These are phyloP conservation scores for Epicoccum nigrum DNA, from an alignment of 2,329 filamentous ascomycete species.

Conservation along the genomic window DNA sequence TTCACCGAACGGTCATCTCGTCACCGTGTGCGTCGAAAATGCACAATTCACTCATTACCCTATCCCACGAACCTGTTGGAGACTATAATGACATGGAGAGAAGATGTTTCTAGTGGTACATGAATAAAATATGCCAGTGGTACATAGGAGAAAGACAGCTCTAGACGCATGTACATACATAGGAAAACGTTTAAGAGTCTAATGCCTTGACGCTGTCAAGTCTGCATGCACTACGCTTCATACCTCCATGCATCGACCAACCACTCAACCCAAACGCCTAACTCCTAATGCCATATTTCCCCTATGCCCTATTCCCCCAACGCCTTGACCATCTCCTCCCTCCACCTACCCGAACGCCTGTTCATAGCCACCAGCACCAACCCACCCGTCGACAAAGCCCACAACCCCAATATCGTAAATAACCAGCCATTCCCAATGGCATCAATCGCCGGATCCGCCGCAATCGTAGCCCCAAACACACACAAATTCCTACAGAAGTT, in stretches of 20 bases:
- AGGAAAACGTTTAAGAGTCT: conserved; percentile 2
- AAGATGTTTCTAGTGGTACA: conserved; percentile 2
- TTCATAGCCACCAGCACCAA: conserved; percentile 65
- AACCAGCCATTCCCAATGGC: conserved; percentile 49
- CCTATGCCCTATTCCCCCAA: conserved; percentile 16
- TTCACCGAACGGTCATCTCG: not conserved
- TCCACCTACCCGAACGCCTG: conserved; percentile 68
- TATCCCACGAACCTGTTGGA: conserved; percentile 3
- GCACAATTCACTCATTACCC: not conserved
- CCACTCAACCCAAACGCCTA: conserved; percentile 1
- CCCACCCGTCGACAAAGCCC: conserved; percentile 51
- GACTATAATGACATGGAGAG: conserved; percentile 1
- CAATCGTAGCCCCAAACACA: conserved; percentile 42
- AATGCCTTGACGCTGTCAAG: conserved; percentile 3
- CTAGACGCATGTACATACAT: conserved; percentile 2
- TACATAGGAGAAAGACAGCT: conserved; percentile 2
- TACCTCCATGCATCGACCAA: conserved; percentile 1
- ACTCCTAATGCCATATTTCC: conserved; percentile 2
- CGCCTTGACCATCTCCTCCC: conserved; percentile 62
- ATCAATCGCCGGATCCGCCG: conserved; percentile 41
- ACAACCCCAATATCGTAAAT: conserved; percentile 52
- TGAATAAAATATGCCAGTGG: conserved; percentile 3
- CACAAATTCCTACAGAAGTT: conserved; percentile 49
- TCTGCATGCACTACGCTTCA: conserved; percentile 2
- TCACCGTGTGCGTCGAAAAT: conserved; percentile 2